These are phyloP conservation scores for Vitis rotundifolia DNA, from an alignment of 164 flowering plant species.

Conservation along the genomic window DNA sequence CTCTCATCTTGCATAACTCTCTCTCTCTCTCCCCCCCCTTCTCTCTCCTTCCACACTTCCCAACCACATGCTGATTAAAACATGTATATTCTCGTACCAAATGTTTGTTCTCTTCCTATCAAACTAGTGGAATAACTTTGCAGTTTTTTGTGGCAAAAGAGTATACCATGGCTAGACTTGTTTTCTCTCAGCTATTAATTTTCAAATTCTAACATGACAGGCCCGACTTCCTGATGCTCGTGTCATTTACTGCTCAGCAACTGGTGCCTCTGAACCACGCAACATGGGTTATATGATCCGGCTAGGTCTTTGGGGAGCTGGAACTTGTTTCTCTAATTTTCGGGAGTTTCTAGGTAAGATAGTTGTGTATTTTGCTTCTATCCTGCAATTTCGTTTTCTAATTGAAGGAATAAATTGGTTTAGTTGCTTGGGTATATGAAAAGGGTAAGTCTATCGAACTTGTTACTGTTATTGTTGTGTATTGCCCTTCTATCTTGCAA, in stretches of 20 bases:
- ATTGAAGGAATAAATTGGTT: no score
- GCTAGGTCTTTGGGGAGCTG: conserved; percentile 98
- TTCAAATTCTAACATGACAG: conserved; percentile 45
- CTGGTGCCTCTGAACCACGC: conserved; percentile 99
- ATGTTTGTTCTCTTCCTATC: not conserved
- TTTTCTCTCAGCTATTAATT: conserved; percentile 11
- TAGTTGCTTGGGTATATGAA: no score
- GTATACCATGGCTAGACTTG: not conserved
- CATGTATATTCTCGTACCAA: not conserved
- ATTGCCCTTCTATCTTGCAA: no score
- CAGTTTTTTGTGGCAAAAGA: not conserved
- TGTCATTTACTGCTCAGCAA: conserved; percentile 96
- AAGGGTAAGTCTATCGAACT: no score
- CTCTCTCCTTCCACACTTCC: not conserved
- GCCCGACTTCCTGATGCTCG: conserved; percentile 92
- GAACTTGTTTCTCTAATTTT: conserved; percentile 76
- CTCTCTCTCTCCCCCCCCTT: no score
- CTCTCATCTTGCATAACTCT: no score
- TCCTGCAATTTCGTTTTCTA: no score
- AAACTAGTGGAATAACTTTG: not conserved
- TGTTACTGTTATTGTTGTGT: no score
- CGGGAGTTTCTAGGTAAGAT: conserved; percentile 75
- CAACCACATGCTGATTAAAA: not conserved
- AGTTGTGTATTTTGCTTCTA: not conserved
- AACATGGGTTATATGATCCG: conserved; percentile 98